Evolutionary conservation across 208 protist genomes (phyloP).

Genomic region (Trypanosoma boissoni): DNA sequence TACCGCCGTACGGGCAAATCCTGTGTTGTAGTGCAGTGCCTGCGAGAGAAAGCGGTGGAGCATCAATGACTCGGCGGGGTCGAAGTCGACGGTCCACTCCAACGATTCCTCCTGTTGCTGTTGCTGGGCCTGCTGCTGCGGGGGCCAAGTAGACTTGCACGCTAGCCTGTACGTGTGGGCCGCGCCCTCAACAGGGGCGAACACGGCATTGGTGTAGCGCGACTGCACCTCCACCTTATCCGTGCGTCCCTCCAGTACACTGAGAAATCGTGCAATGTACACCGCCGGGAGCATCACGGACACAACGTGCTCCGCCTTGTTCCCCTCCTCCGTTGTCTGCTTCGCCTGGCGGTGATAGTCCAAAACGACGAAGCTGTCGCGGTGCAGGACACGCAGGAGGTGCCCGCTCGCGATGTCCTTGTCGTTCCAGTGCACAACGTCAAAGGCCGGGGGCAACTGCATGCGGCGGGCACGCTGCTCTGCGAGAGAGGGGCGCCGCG

Average conservation of each 20-base stretch:
- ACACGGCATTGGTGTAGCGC: conserved; percentile 76
- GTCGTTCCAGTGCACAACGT: conserved; percentile 87
- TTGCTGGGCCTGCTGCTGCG: conserved; percentile 46
- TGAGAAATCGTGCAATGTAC: conserved; percentile 82
- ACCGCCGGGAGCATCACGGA: conserved; percentile 74
- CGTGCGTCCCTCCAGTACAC: conserved; percentile 77
- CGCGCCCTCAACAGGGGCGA: conserved; percentile 40
- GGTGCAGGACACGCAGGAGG: conserved; percentile 74
- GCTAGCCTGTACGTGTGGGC: conserved; percentile 53
- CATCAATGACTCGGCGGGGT: conserved; percentile 81
- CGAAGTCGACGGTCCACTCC: conserved; percentile 67
- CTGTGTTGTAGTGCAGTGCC: conserved; percentile 79
- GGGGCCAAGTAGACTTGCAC: conserved; percentile 56
- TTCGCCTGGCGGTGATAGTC: conserved; percentile 71
- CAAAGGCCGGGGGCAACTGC: conserved; percentile 68
- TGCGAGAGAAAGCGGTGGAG: conserved; percentile 82
- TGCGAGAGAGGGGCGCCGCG: conserved; percentile 17
- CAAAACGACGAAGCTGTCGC: conserved; percentile 73
- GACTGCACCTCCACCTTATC: conserved; percentile 71
- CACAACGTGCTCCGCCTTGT: conserved; percentile 63
- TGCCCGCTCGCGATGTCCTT: conserved; percentile 55
- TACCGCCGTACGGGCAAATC: conserved; percentile 40
- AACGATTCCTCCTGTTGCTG: conserved; percentile 54
- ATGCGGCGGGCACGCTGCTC: conserved; percentile 33
- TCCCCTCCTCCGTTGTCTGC: conserved; percentile 19